Conservation (phyloP, 768 basidiomycete species). For the Auricularia sp. region DNA sequence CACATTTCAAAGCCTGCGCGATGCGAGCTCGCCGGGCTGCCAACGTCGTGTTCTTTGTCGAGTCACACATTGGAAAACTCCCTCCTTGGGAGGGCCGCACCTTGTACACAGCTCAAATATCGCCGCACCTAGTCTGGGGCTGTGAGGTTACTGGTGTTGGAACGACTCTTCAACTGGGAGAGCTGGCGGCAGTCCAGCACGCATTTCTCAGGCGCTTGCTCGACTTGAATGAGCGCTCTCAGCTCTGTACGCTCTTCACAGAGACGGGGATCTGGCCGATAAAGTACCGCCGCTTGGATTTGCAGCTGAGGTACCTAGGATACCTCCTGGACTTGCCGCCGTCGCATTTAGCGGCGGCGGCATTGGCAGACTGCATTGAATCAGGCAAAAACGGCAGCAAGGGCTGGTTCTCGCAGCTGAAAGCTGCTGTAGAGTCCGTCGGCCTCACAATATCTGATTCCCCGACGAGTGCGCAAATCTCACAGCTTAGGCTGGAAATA, state of each 20-base stretch:
- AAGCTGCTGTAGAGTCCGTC: neutral
- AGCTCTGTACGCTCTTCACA: conserved; percentile 9
- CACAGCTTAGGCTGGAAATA: no score
- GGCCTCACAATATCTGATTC: no score
- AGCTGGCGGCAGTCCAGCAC: conserved; percentile 7
- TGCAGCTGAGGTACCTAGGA: neutral
- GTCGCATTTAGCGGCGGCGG: neutral
- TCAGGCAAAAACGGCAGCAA: neutral
- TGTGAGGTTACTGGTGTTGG: conserved; percentile 16
- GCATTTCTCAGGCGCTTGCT: conserved; percentile 17
- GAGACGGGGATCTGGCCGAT: conserved; percentile 12
- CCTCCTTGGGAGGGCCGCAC: conserved; percentile 10
- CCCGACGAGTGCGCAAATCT: no score
- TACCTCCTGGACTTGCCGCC: neutral
- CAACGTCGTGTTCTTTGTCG: neutral
- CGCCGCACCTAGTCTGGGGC: conserved; percentile 18
- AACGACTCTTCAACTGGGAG: conserved; percentile 10
- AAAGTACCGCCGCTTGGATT: conserved; percentile 2
- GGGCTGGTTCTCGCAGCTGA: neutral
- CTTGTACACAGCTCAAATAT: conserved; percentile 15
- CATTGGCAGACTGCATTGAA: neutral
- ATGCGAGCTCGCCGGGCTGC: neutral
- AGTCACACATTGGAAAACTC: neutral
- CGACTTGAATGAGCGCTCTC: conserved; percentile 13
- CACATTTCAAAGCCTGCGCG: neutral